Base-by-base conservation (phyloP, 2,329 filamentous ascomycete genomes). In the Fusarium redolens region DNA sequence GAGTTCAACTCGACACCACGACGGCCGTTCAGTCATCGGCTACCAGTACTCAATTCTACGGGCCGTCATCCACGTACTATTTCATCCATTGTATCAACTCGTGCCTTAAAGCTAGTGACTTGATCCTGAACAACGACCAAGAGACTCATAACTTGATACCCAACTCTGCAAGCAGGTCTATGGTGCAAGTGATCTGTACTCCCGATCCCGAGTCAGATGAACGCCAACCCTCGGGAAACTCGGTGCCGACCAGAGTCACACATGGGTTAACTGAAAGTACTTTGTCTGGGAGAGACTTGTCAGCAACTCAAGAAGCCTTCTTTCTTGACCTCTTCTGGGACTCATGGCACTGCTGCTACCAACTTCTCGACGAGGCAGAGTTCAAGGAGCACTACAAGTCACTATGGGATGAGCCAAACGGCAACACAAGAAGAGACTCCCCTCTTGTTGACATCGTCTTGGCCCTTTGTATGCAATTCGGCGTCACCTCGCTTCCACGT, bases 341-440 rank as follows among this genome's bases (percentile, higher is more conserved):
- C 12, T 56, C 38, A 1, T 61, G 58, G 58, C 58, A 61, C 28
- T 61, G 48, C 15, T 61, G 58, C 12, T 61, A 61, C 35, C 58
- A 56, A 2, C 30, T 61, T 17, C 48, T 61, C 0, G 31, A 61
- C 1, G 48, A 61, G n/a, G 3, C 1, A 15, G 48, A 61, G 3
- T 56, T 61, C 6, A 56, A 15, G 10, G 30, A 1, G 5, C 15
- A 44, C 3, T 61, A 61, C 3, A 37, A 30, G 1, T 61, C 58
- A 3, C 8, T 61, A 2, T 56, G 38, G 48, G 0, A 7, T 10
- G 10, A 30, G 3, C 7, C 25, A 12, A 4, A 4, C 2, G 4
- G 31, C 1, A 11, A 20, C 13, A 8, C 5, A 1, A 55, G 58
- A 5, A 35, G 37, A 3, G 11, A 40, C 2, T 61, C 48, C 0